Conservation (phyloP, 768 basidiomycete species). For the Russula sp. region DNA sequence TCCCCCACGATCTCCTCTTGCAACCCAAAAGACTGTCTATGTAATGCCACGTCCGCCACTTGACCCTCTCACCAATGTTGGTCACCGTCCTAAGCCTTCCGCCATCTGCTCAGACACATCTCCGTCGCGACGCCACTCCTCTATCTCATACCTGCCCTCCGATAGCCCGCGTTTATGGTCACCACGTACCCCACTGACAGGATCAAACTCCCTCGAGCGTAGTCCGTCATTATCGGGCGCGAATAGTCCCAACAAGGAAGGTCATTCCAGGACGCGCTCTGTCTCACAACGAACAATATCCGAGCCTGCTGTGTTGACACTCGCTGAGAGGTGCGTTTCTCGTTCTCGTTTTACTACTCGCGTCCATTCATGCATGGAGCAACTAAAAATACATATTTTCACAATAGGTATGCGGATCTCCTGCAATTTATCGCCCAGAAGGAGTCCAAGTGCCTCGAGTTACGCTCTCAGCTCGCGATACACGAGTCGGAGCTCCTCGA, state of each 20-base stretch:
- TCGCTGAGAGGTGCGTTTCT: slow-evolving; percentile 65
- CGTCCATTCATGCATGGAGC: not conserved
- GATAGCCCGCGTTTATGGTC: slow-evolving; percentile 34
- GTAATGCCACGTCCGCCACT: slow-evolving; percentile 8
- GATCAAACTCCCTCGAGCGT: slow-evolving; percentile 2
- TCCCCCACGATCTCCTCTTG: not conserved
- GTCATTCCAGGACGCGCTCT: slow-evolving; percentile 33
- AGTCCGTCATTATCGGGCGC: slow-evolving; percentile 1
- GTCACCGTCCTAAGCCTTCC: slow-evolving; percentile 32
- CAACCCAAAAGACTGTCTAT: not conserved
- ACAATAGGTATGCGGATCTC: slow-evolving; percentile 67
- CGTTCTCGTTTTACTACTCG: not conserved
- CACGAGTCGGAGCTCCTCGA: slow-evolving; percentile 74
- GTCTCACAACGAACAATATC: slow-evolving; percentile 27
- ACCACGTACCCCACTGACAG: slow-evolving; percentile 15
- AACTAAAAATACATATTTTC: not conserved
- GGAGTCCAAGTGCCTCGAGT: slow-evolving; percentile 77
- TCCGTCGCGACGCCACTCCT: slow-evolving; percentile 46
- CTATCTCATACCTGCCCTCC: slow-evolving; percentile 49
- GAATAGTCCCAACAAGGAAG: slow-evolving; percentile 1
- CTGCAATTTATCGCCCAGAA: slow-evolving; percentile 86
- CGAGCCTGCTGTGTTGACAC: slow-evolving; percentile 51
- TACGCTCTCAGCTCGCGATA: slow-evolving; percentile 65
- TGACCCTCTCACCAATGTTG: slow-evolving; percentile 37
- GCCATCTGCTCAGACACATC: slow-evolving; percentile 20